Evolutionary conservation across 345 rosid genomes (phyloP), one percentile per base, ranked within the genome.

Genomic region (Gynandropsis gynandra): DNA sequence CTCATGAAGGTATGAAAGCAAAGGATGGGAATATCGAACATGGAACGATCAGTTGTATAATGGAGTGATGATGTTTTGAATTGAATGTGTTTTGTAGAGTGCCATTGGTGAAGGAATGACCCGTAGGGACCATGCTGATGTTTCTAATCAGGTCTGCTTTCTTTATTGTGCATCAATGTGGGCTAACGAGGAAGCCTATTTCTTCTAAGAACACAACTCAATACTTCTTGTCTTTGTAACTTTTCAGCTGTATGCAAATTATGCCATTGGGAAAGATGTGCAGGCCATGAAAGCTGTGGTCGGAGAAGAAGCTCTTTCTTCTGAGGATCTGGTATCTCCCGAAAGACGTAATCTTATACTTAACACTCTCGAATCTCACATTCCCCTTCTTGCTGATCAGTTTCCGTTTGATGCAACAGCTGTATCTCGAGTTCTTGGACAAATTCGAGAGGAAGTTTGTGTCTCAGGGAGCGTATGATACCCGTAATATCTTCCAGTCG

Each of bases 241-340:
- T n/a, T n/a, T n/a, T n/a, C 82, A 89, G 97, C 67, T 89, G 43
- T 89, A 89, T 68, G 98, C 98, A 54, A 90, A 90, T 64, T 83
- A 90, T 58, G 96, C 96, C 17, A 90, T 87, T 56, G 97, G 97
- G 47, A 87, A 90, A 70, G 98, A 90, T 64, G 96, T 89, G 9
- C 95, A 89, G 72, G 98, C 98, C 42, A 90, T 90, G 98, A 83
- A 90, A 73, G 96, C 96, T 48, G 98, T 90, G 69, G 98, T 90
- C 12, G 98, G 98, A 81, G 97, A 86, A 65, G 97, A 89, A 83
- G 97, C 97, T 16, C 95, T 89, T 55, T 89, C 95, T 53, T 83
- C 95, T 4, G 97, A 89, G 77, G 97, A 89, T 58, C 72, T 89
- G 97, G 97, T 89, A 50, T 49, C 53, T 48, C 29, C 5, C 5